These are phyloP conservation scores for Meredithiella fracta DNA, from an alignment of 2,329 filamentous ascomycete species.

Conservation along the genomic window DNA sequence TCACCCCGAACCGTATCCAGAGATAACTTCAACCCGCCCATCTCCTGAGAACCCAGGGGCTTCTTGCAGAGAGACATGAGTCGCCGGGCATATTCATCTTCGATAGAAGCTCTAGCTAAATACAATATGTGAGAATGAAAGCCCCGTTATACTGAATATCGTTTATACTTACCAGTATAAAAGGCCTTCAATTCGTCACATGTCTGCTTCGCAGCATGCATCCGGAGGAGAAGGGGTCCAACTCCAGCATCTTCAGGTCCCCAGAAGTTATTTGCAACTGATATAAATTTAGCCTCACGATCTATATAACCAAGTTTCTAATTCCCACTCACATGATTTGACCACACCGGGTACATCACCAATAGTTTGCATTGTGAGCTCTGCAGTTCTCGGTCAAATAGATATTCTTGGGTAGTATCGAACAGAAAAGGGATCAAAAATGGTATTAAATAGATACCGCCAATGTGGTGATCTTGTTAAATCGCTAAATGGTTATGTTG, in stretches of 20 bases:
- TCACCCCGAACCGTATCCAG: conserved; percentile 79
- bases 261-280: conserved; percentile 99
- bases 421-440: too few relatives aligned
- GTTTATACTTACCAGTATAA: conserved; percentile 49
- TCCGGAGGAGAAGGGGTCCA: conserved; percentile 74
- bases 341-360: conserved; percentile 45
- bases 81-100: conserved; percentile 91
- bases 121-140: not conserved
- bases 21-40: conserved; percentile 65
- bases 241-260: conserved; percentile 97
- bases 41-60: conserved; percentile 72
- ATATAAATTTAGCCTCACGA: not conserved
- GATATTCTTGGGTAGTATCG: not conserved
- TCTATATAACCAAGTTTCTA: not conserved
- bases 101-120: conserved; percentile 61
- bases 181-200: conserved; percentile 87
- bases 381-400: not conserved
- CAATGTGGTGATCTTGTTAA: too few relatives aligned
- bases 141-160: not conserved
- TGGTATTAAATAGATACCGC: too few relatives aligned
- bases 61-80: conserved; percentile 75
- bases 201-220: conserved; percentile 86
- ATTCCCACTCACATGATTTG: conserved; percentile 42
- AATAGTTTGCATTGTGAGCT: conserved; percentile 29
- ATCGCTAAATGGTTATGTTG: too few relatives aligned